Evolutionary conservation across 2,329 filamentous ascomycete species (phyloP).

Genomic region (Pyrenophora graminea): DNA sequence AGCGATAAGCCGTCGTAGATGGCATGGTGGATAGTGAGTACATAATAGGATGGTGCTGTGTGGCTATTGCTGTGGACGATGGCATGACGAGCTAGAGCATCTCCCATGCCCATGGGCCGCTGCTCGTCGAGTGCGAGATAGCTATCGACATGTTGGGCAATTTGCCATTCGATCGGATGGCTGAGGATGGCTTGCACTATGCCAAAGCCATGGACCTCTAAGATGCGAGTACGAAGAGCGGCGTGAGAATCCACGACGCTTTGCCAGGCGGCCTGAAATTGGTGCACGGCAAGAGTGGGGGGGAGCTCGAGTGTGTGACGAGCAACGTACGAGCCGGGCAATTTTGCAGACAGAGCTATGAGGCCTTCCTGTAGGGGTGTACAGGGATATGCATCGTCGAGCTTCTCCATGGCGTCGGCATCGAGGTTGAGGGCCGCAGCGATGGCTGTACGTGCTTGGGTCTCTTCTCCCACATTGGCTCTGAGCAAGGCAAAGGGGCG

Average conservation of each 20-base stretch:
- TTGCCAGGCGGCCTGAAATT: not conserved
- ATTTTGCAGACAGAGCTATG: not conserved
- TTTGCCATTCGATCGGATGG: not conserved
- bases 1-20: not conserved
- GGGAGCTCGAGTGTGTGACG: not conserved
- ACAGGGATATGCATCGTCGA: not conserved
- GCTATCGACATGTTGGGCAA: not conserved
- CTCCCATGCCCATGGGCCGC: not conserved
- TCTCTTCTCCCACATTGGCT: not conserved
- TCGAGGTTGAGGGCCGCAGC: not conserved
- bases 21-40: not conserved
- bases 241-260: not conserved
- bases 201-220: not conserved
- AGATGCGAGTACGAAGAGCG: not conserved
- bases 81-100: not conserved
- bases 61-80: not conserved
- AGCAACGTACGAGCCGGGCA: not conserved
- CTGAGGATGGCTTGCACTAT: not conserved
- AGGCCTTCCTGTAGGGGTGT: not conserved
- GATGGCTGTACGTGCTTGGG: not conserved
- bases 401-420: not conserved
- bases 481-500: not conserved
- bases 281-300: not conserved
- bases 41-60: not conserved
- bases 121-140: not conserved